Percentiles rank a stretch among this genome's conserved stretches.
Evolutionary conservation across 371 early-diverging fungal genomes (phyloP).

Genomic region (Cokeromyces recurvatus): DNA sequence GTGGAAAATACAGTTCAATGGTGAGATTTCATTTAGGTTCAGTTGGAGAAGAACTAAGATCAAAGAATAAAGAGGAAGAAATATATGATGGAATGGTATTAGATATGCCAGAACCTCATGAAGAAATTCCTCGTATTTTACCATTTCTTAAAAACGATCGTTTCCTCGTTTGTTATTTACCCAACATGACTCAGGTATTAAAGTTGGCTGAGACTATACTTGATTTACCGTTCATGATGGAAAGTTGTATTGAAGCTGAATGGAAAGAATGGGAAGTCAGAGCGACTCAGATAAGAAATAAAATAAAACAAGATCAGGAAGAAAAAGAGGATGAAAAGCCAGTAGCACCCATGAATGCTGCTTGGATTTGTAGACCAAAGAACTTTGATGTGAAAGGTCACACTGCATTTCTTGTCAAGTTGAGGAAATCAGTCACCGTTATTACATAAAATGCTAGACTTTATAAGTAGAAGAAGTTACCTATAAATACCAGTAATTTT

Average conservation of each 20-base stretch:
- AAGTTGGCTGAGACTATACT: constrained; percentile 46
- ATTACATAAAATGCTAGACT: neutral
- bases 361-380: constrained; percentile 64
- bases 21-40: constrained; percentile 53
- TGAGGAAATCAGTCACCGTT: constrained; percentile 39
- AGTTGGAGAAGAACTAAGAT: constrained; percentile 29
- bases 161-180: constrained; percentile 65
- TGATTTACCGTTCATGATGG: constrained; percentile 49
- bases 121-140: constrained; percentile 40
- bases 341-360: neutral
- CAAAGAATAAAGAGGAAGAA: constrained; percentile 4
- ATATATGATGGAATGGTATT: constrained; percentile 62
- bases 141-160: constrained; percentile 59
- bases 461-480: constrained; percentile 1
- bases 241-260: constrained; percentile 58
- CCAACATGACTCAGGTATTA: constrained; percentile 75
- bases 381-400: constrained; percentile 54
- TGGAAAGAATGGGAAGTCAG: constrained; percentile 74
- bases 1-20: constrained; percentile 46
- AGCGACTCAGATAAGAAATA: constrained; percentile 54
- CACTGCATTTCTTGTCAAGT: constrained; percentile 61
- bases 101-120: constrained; percentile 69
- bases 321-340: neutral
- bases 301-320: constrained; percentile 9
- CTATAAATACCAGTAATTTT: neutral